Evolutionary conservation across 192 early-diverging fungal genomes (phyloP).

Genomic region (Irineochytrium annulatum): DNA sequence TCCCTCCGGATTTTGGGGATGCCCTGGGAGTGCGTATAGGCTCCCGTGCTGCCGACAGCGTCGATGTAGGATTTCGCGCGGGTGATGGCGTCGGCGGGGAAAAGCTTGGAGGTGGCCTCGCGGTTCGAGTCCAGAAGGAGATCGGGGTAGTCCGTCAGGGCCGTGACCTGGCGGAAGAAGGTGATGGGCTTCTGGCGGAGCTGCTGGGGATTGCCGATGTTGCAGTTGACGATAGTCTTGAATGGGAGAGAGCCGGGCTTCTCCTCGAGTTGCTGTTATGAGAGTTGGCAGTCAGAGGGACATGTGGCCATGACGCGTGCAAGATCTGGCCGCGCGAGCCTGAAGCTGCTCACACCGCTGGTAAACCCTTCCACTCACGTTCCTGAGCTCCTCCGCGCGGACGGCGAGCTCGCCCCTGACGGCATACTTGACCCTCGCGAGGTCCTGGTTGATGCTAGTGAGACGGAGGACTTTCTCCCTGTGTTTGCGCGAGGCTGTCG

Average conservation of each 20-base stretch:
- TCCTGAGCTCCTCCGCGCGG: slow-evolving; percentile 75
- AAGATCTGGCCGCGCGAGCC: too few species aligned
- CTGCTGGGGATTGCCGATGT: slow-evolving; percentile 94
- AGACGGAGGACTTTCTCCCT: slow-evolving; percentile 22
- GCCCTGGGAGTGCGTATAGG: slow-evolving; percentile 95
- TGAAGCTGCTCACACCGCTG: too few species aligned
- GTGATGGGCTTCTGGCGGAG: slow-evolving; percentile 87
- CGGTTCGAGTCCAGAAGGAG: slow-evolving; percentile 50
- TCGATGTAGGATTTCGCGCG: slow-evolving; percentile 73
- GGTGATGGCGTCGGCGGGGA: slow-evolving; percentile 80
- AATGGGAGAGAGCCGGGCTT: slow-evolving; percentile 55
- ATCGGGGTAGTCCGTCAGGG: slow-evolving; percentile 86
- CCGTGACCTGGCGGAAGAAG: slow-evolving; percentile 92
- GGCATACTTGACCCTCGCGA: slow-evolving; percentile 80
- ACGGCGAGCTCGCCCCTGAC: slow-evolving; percentile 95
- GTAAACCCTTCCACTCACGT: slow-evolving; percentile 40
- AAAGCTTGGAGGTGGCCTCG: slow-evolving; percentile 49
- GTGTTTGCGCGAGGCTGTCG: not conserved
- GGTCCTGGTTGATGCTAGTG: slow-evolving; percentile 26
- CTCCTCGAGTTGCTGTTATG: slow-evolving; percentile 16
- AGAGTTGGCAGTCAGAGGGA: too few species aligned
- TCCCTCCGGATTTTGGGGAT: slow-evolving; percentile 76
- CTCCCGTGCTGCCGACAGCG: slow-evolving; percentile 72
- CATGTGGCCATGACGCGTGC: too few species aligned
- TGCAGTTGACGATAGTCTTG: slow-evolving; percentile 67